Evolutionary conservation across 257 asterid genomes (phyloP).

Genomic region (Craterostigma plantagineum): DNA sequence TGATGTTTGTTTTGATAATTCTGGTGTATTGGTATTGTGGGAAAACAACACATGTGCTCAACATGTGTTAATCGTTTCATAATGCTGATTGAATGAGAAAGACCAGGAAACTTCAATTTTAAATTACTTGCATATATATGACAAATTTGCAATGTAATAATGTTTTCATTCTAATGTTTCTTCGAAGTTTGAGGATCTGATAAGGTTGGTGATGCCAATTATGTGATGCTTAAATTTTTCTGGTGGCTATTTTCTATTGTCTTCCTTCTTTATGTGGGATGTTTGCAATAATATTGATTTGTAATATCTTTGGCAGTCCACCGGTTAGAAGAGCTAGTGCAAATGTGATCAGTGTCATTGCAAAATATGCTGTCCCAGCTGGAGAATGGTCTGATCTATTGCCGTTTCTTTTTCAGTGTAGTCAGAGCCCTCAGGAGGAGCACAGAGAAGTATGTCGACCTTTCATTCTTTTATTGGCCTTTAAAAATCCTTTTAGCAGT

Average conservation of each 20-base stretch:
- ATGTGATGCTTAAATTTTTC: slow-evolving; percentile 1
- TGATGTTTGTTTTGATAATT: too few species aligned
- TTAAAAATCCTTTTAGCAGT: not conserved
- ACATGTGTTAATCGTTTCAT: too few species aligned
- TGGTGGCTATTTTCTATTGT: slow-evolving; percentile 2
- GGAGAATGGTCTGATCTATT: slow-evolving; percentile 97
- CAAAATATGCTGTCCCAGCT: slow-evolving; percentile 90
- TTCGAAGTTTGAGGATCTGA: not conserved
- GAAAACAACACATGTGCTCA: too few species aligned
- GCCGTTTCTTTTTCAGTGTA: slow-evolving; percentile 88
- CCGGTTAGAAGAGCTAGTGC: slow-evolving; percentile 96
- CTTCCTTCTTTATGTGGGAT: not conserved
- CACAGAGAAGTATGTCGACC: slow-evolving; percentile 70
- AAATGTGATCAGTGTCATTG: slow-evolving; percentile 87
- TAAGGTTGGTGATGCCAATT: slow-evolving; percentile 2
- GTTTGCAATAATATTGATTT: slow-evolving; percentile 8
- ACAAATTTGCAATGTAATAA: too few species aligned
- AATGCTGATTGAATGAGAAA: too few species aligned
- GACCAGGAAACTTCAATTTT: too few species aligned
- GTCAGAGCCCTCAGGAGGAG: slow-evolving; percentile 91
- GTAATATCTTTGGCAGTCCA: slow-evolving; percentile 35
- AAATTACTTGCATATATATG: too few species aligned
- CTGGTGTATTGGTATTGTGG: too few species aligned
- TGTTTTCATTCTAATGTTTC: not conserved
- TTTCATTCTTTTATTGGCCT: not conserved